Conservation (phyloP, 352 stramenopile species). For the Phytophthora cryptogea region DNA sequence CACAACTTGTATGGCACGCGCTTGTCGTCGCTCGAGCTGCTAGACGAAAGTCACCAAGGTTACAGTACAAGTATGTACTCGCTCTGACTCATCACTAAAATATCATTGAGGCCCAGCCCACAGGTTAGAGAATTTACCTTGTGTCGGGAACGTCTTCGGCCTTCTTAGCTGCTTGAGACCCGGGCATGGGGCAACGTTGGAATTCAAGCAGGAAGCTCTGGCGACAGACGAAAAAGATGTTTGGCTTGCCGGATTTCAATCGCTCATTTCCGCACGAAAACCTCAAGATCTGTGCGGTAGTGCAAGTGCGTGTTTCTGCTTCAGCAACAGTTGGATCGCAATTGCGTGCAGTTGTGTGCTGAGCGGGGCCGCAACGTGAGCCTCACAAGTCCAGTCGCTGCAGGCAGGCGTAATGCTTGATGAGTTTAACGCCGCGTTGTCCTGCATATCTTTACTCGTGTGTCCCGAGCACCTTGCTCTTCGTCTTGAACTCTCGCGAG, state of each 20-base stretch:
- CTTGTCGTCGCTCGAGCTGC: not conserved
- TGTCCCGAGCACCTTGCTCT: not conserved
- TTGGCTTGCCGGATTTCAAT: not conserved
- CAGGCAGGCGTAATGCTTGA: not conserved
- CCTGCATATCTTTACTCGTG: slow-evolving; percentile 2
- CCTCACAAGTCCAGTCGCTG: not conserved
- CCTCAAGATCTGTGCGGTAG: slow-evolving; percentile 11
- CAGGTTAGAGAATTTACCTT: too few relatives aligned
- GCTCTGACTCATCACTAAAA: too few relatives aligned
- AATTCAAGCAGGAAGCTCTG: slow-evolving; percentile 1
- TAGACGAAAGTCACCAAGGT: too few relatives aligned
- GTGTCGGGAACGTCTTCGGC: too few relatives aligned
- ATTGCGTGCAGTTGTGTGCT: not conserved
- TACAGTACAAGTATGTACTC: too few relatives aligned
- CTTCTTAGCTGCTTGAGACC: not conserved
- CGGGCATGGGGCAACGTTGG: not conserved
- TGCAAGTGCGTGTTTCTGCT: slow-evolving; percentile 5
- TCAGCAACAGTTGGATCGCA: slow-evolving; percentile 1
- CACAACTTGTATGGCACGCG: not conserved
- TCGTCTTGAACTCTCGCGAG: slow-evolving; percentile 3
- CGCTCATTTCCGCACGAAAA: slow-evolving; percentile 2
- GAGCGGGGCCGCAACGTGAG: not conserved
- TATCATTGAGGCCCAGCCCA: too few relatives aligned
- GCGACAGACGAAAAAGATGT: slow-evolving; percentile 6
- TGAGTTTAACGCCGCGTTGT: slow-evolving; percentile 2